Evolutionary conservation across 805 yeast genomes (phyloP).

Genomic region (Candida khao-thaluensis): DNA sequence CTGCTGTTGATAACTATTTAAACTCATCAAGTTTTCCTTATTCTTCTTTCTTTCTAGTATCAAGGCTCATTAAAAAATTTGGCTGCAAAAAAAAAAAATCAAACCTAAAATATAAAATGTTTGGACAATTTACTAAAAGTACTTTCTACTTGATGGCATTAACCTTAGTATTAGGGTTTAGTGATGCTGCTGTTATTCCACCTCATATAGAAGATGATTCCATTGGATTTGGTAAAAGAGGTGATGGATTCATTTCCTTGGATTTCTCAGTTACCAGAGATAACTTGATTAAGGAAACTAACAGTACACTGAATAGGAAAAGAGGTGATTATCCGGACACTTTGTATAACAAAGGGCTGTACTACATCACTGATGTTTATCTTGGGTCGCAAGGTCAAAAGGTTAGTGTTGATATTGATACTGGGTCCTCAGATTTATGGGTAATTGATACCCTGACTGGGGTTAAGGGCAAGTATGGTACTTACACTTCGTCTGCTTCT

Average conservation of each 20-base stretch:
- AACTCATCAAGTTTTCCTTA: neutral
- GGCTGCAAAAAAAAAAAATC: slow-evolving; percentile 4
- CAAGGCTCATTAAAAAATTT: no score
- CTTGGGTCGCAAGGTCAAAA: slow-evolving; percentile 25
- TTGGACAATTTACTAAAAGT: slow-evolving; percentile 7
- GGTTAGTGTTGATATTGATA: slow-evolving; percentile 22
- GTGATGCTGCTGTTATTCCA: slow-evolving; percentile 11
- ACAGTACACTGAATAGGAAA: neutral
- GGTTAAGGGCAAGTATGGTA: slow-evolving; percentile 27
- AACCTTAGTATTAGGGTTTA: slow-evolving; percentile 7
- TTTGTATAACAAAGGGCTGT: slow-evolving; percentile 11
- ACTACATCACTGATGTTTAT: slow-evolving; percentile 14
- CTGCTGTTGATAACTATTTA: neutral
- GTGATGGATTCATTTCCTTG: slow-evolving; percentile 10
- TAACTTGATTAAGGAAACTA: neutral
- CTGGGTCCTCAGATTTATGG: slow-evolving; percentile 33
- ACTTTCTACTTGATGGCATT: slow-evolving; percentile 11
- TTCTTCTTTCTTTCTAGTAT: no score
- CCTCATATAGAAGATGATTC: no score
- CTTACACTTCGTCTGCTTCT: slow-evolving; percentile 34
- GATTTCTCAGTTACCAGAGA: slow-evolving; percentile 13
- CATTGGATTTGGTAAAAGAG: slow-evolving; percentile 14
- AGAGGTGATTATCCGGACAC: slow-evolving; percentile 10
- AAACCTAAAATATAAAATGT: no score
- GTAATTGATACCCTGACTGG: slow-evolving; percentile 14